Evolutionary conservation across 371 early-diverging fungal genomes (phyloP), one percentile per base, ranked within the genome.

Genomic region (Nematocida minor): DNA sequence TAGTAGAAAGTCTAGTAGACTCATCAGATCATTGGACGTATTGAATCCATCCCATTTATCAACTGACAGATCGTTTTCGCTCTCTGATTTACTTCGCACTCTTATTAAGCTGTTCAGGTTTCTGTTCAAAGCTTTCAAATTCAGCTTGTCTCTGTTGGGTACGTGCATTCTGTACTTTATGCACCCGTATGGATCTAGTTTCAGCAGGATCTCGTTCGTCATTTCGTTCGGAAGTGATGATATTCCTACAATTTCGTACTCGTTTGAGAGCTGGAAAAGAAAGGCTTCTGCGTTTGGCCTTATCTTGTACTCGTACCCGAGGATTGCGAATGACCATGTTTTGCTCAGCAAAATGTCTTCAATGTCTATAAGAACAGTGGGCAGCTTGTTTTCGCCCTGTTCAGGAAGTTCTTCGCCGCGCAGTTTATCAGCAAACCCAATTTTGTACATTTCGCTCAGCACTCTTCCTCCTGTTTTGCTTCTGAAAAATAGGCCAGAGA

Each of bases 101-200:
- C 77, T 16, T 14, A 74, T 53, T 2, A 60, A n/a, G 9, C 4
- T 20, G 4, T 25, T 11, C 31, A 22, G 14, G 41, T 64, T 53
- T 34, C 77, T 18, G 25, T 62, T 62, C 7, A 22, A 51, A 6
- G n/a, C 11, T 22, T 40, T 53, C 22, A 62, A 11, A 0, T 34
- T 20, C 4, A 62, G 11, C 41, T 22, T 29, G 14, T 74, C 66
- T 25, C 25, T 66, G 34, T 64, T 31, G 11, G 53, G 62, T 4
- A 74, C 7, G 44, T 48, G 53, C 63, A 74, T 74, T 27, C 77
- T 42, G 47, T 74, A 74, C 63, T 32, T 54, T 51, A 74, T 74
- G 38, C 54, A 63, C 22, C 77, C 77, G 34, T 64, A 74, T 14
- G 62, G 62, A 41, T 74, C 77, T 16, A 74, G 29, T 18, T 27